Evolutionary conservation across 2,329 filamentous ascomycete species (phyloP), one percentile per base, ranked within the genome.

Genomic region (Aquanectria penicillioides): DNA sequence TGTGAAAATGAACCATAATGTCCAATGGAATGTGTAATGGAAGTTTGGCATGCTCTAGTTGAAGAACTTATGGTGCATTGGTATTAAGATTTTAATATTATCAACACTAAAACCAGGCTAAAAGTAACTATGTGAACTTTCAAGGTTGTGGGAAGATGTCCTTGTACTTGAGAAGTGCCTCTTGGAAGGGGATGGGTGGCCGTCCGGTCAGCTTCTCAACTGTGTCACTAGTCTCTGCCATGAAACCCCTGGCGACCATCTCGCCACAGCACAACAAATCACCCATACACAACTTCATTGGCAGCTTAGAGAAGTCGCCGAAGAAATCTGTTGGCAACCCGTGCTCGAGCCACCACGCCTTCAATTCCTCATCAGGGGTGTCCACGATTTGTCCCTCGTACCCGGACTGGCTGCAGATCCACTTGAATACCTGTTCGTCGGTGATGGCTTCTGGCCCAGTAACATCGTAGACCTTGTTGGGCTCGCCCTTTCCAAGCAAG

Each of bases 261-360:
- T 69, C 67, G 12, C 67, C 67, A 17, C 61, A 68, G 23, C 65
- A 69, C 31, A 69, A 18, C 12, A 69, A 49, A 23, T 69, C 67
- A 0, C 67, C 67, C 0, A 69, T 69, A 11, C 67, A 69, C 4
- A 69, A 17, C 34, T 69, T 69, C 67, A 69, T 69, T 0, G 66
- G 67, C 2, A 69, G 5, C 17, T 68, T 40, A 0, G 67, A 69
- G 25, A 69, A 69, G 18, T 69, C 65, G 3, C 67, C 67, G 34
- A 60, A 65, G 53, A 69, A 58, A 4, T 69, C 67, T 0, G 54
- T 58, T 0, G 67, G 66, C 0, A 69, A n/a, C 0, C 66, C 67
- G 6, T 57, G 66, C 7, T 60, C 65, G 20, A 65, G 28, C 67
- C 67, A 69, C 53, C 57, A 69, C 1, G 37, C n/a, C 55, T 65